A percentile compares a stretch with the other conserved stretches of the same genome.
phyloP scores from a whole-genome alignment of 73 alveolate genomes.

The Tetrahymena elliotti region DNA sequence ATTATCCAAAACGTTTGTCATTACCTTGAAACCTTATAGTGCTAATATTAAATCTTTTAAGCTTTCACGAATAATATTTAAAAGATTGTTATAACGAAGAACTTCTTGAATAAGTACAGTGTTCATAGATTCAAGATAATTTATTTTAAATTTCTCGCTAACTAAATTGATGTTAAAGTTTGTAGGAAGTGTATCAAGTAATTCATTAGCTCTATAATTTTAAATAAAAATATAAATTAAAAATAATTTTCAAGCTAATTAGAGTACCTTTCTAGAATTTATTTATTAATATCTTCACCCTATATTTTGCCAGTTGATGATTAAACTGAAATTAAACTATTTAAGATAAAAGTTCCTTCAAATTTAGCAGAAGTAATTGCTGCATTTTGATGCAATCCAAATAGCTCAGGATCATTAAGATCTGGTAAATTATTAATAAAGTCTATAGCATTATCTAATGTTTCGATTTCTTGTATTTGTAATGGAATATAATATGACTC shows the following conservation, averaged over 20 bases:
- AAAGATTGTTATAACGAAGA: constrained; percentile 76
- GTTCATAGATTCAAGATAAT: constrained; percentile 82
- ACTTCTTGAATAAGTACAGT: constrained; percentile 88
- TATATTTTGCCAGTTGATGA: constrained; percentile 61
- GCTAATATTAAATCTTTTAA: constrained; percentile 69
- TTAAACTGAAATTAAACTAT: constrained; percentile 58
- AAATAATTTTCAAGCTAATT: background rate
- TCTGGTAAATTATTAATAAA: constrained; percentile 80
- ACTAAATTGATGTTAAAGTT: constrained; percentile 71
- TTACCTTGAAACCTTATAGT: constrained; percentile 79
- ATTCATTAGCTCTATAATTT: constrained; percentile 58
- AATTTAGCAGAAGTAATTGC: constrained; percentile 80
- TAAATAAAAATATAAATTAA: background rate
- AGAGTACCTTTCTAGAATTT: constrained; percentile 43
- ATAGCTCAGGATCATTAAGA: constrained; percentile 78
- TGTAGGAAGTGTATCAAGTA: constrained; percentile 63
- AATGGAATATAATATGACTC: constrained; percentile 74
- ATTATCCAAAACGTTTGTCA: constrained; percentile 80
- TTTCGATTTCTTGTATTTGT: constrained; percentile 57
- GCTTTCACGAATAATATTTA: constrained; percentile 63
- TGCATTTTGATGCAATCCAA: constrained; percentile 92
- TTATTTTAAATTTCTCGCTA: constrained; percentile 71
- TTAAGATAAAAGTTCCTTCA: constrained; percentile 72
- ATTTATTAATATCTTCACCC: constrained; percentile 59
- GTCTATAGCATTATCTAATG: constrained; percentile 71